Conservation (phyloP, 78 protist genomes). For the Acrasis kona region DNA sequence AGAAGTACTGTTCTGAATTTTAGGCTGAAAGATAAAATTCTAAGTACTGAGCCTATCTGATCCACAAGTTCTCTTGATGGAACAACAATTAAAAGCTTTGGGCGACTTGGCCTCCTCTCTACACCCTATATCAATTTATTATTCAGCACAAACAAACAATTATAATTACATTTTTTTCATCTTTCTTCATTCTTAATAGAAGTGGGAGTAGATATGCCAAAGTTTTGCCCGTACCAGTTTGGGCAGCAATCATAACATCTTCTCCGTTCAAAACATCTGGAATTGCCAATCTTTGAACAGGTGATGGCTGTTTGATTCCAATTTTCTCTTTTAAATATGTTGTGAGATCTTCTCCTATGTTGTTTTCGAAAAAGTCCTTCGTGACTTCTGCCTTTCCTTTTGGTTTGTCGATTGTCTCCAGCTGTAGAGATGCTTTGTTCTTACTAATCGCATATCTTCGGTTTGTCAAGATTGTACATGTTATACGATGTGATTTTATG, state of each 20-base stretch:
- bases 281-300: constrained; percentile 7
- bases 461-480: no score
- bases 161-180: not conserved
- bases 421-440: no score
- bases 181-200: constrained; percentile 10
- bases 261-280: constrained; percentile 9
- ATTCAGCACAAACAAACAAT: no score
- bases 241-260: constrained; percentile 48
- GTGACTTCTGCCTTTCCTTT: no score
- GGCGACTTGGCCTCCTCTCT: not conserved
- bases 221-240: constrained; percentile 70
- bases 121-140: no score
- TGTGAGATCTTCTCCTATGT: no score
- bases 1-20: not conserved
- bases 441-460: no score
- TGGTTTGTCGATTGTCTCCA: no score
- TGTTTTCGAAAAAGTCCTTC: no score
- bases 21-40: not conserved
- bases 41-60: constrained; percentile 1
- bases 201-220: constrained; percentile 54
- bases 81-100: constrained; percentile 3
- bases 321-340: not conserved
- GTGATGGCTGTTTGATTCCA: constrained; percentile 5
- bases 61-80: constrained; percentile 16
- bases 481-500: no score